Evolutionary conservation across 106 monocot species (phyloP).

Genomic region (Allium fistulosum): DNA sequence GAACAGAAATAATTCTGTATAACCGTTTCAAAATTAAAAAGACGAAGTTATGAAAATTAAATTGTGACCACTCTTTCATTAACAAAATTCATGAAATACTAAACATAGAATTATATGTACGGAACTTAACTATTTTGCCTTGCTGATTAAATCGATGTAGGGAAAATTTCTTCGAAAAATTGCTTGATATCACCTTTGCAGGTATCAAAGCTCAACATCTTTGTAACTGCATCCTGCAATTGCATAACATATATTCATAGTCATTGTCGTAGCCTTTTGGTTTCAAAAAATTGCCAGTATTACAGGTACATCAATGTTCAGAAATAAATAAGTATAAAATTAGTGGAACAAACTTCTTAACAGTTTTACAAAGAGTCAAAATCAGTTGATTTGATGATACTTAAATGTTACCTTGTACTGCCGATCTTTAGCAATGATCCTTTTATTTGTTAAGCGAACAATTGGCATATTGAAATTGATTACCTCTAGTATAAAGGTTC

Average conservation of each 20-base stretch:
- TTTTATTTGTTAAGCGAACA: constrained; percentile 30
- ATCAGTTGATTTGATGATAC: not conserved
- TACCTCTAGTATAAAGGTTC: constrained; percentile 39
- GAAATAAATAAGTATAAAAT: not conserved
- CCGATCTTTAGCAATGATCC: constrained; percentile 55
- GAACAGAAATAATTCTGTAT: too few relatives aligned
- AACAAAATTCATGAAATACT: too few relatives aligned
- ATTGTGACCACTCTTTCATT: too few relatives aligned
- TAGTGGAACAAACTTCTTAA: not conserved
- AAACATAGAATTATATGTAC: too few relatives aligned
- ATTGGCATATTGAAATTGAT: constrained; percentile 31
- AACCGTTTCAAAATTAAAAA: too few relatives aligned
- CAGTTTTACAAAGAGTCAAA: not conserved
- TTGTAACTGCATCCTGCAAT: constrained; percentile 38
- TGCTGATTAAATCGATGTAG: not conserved
- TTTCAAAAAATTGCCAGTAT: not conserved
- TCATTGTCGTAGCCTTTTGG: not conserved
- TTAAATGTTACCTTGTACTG: constrained; percentile 43
- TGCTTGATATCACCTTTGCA: constrained; percentile 33
- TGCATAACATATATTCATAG: not conserved
- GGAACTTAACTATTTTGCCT: not conserved
- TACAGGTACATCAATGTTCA: too few relatives aligned
- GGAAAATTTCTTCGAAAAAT: constrained; percentile 38
- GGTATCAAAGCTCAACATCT: constrained; percentile 40
- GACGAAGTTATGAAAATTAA: too few relatives aligned